These are phyloP conservation scores for Beauveria brongniartii DNA, from an alignment of 2,329 filamentous ascomycete species.

Conservation along the genomic window DNA sequence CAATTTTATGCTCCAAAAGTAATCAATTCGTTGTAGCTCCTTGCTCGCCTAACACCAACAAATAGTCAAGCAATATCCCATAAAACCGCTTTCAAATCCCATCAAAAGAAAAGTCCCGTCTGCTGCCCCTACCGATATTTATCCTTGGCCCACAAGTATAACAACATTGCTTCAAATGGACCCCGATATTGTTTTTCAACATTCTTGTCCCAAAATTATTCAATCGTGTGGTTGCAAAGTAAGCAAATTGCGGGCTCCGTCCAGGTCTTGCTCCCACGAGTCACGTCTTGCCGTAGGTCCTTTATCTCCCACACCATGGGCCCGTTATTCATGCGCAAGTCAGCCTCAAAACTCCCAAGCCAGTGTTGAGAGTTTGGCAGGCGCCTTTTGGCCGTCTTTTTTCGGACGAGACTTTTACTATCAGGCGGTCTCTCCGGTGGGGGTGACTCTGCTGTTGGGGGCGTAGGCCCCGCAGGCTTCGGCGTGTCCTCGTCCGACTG, in stretches of 20 bases:
- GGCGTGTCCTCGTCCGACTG: slow-evolving; percentile 24
- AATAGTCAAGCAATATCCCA: neutral
- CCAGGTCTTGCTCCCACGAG: slow-evolving; percentile 45
- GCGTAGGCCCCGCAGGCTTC: slow-evolving; percentile 23
- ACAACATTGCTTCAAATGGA: neutral
- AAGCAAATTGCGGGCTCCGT: slow-evolving; percentile 42
- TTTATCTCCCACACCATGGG: slow-evolving; percentile 43
- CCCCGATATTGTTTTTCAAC: too few species aligned
- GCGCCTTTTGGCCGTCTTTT: slow-evolving; percentile 30
- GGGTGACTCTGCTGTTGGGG: neutral
- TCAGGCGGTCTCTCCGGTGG: neutral
- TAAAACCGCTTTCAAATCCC: neutral
- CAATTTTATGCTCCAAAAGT: neutral
- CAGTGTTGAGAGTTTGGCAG: slow-evolving; percentile 35
- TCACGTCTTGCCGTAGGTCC: slow-evolving; percentile 40
- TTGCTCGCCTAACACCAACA: neutral
- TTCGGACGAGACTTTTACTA: slow-evolving; percentile 20
- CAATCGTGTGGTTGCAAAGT: slow-evolving; percentile 39
- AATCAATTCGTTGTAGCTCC: neutral
- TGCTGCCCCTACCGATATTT: neutral
- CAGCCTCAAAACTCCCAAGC: slow-evolving; percentile 43
- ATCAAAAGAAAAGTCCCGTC: too few species aligned
- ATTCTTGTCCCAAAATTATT: slow-evolving; percentile 20
- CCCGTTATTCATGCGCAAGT: slow-evolving; percentile 36
- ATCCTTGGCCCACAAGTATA: neutral